Evolutionary conservation across 2,329 filamentous ascomycete genomes (phyloP), one percentile per base, ranked within the genome.

Genomic region (Ascochyta viciae-villosae): DNA sequence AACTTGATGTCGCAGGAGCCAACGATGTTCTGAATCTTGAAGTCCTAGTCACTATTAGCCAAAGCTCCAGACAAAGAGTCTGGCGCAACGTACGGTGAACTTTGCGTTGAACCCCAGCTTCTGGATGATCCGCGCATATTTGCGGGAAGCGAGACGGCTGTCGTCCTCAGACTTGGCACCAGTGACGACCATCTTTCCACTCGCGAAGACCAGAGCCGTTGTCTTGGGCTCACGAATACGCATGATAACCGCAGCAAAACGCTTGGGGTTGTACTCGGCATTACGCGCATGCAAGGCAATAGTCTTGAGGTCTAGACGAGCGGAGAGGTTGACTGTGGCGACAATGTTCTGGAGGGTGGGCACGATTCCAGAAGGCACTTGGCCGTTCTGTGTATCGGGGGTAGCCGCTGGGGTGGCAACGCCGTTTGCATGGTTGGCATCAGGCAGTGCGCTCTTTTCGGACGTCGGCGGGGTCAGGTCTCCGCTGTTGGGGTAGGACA

Each of bases 1-100:
- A 99, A 99, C 84, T 97, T 97, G 85, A 99, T 97, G 76, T 99
- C 95, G 78, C 94, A 98, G 58, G 92, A 96, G 63, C 95, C 95
- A 65, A 99, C 95, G 64, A 99, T 98, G 80, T 99, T 99, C 62
- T 74, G 73, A 73, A 99, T 99, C 86, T 98, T 99, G 83, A 99
- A 99, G 78, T 99, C 95, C 65, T 68, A 60, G 48, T 27, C 16
- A 29, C 35, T 46, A 54, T 69, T 65, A 69, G 65, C 61, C 41
- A 38, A 27, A 34, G 57, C 54, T 40, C 51, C 38, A 47, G 45
- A 62, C 58, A 29, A 40, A 46, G 33, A 55, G 51, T 56, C 52
- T 59, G 50, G 50, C 55, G 52, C 61, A 57, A 69, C 66, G 44
- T 69, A 69, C 66, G 66, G 93, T 97, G 80, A 99, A 98, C 86